phyloP scores from a whole-genome alignment of 192 early-diverging fungal species.

The Allomyces macrogynus region DNA sequence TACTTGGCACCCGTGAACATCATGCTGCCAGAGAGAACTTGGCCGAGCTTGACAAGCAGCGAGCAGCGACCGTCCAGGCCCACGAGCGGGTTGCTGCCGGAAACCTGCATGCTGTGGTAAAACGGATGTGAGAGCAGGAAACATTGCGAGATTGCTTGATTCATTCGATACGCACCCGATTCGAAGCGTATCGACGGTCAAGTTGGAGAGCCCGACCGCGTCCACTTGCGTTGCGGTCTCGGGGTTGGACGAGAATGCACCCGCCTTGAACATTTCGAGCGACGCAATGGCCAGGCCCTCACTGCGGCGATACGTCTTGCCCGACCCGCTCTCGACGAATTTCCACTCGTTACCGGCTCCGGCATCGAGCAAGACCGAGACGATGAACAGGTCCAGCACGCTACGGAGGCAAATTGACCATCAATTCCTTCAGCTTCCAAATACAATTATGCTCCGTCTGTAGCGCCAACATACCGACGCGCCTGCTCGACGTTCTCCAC shows the following conservation, averaged over 20 bases:
- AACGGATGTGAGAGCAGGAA: constrained; percentile 17
- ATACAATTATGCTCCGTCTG: too few relatives aligned
- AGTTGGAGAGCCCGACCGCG: constrained; percentile 13
- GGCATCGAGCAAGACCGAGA: constrained; percentile 79
- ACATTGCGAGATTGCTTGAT: too few relatives aligned
- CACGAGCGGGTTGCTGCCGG: constrained; percentile 50
- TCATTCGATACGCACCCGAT: background rate
- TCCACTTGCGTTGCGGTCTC: constrained; percentile 45
- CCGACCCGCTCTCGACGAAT: constrained; percentile 31
- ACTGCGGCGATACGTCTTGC: constrained; percentile 33
- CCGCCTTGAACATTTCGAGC: constrained; percentile 59
- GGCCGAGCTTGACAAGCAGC: constrained; percentile 43
- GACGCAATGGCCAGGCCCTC: constrained; percentile 77
- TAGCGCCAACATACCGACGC: constrained; percentile 8
- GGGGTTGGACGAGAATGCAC: constrained; percentile 46
- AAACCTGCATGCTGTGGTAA: constrained; percentile 54
- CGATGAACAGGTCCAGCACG: constrained; percentile 64
- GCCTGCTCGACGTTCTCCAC: constrained; percentile 10
- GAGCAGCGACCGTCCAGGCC: constrained; percentile 55
- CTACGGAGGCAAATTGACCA: constrained; percentile 16
- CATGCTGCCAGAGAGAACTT: constrained; percentile 32
- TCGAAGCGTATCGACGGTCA: constrained; percentile 10
- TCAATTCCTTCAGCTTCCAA: constrained; percentile 9
- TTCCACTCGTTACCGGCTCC: constrained; percentile 71
- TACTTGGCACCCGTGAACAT: constrained; percentile 18